Conservation (phyloP, 805 yeast species). For the Wickerhamiella kazuoi region DNA sequence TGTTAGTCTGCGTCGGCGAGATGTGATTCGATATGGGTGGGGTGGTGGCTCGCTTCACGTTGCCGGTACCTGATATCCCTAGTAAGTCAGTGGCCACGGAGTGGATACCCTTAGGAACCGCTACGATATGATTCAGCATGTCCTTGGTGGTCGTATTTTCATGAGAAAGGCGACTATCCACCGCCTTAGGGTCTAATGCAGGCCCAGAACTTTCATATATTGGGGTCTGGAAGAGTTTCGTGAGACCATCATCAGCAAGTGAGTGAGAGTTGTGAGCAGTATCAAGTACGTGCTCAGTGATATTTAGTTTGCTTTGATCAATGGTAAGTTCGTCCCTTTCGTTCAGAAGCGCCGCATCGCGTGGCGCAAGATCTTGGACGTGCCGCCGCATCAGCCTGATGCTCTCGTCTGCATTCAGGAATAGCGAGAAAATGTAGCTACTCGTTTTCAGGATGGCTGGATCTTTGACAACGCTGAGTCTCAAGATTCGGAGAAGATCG, state of each 20-base stretch:
- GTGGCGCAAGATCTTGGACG: neutral
- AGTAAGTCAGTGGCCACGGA: neutral
- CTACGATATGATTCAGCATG: neutral
- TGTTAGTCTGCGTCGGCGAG: too few relatives aligned
- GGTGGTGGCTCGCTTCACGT: neutral
- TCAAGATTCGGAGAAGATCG: neutral
- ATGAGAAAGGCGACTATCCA: neutral
- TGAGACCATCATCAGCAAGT: neutral
- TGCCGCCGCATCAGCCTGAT: neutral
- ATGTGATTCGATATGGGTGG: too few relatives aligned
- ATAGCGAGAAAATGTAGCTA: conserved; percentile 52
- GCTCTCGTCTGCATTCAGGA: conserved; percentile 24
- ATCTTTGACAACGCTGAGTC: conserved; percentile 31
- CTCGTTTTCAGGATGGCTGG: conserved; percentile 39
- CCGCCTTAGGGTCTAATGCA: too few relatives aligned
- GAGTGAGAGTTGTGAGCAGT: neutral
- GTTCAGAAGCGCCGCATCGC: neutral
- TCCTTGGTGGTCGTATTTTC: neutral
- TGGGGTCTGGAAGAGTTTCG: neutral
- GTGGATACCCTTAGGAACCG: neutral
- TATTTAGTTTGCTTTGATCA: neutral
- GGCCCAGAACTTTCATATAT: neutral
- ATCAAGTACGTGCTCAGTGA: neutral
- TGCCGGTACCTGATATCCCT: neutral
- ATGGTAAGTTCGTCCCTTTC: neutral